Evolutionary conservation across 2,329 filamentous ascomycete genomes (phyloP).

Genomic region (Capronia coronata): DNA sequence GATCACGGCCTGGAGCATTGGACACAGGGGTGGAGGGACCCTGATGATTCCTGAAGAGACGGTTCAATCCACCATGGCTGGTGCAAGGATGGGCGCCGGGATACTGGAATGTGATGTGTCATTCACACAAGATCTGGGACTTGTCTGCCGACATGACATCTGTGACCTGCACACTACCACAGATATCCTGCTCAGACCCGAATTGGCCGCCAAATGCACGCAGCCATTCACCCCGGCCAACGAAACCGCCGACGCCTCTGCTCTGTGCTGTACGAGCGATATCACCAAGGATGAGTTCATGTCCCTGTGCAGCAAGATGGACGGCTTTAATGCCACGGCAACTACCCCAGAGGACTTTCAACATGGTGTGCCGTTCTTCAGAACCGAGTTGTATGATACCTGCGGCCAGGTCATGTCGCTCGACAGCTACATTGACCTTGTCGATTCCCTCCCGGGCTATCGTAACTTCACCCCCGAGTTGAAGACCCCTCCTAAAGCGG

Average conservation of each 20-base stretch:
- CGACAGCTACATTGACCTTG: constrained; percentile 56
- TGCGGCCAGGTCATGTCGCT: constrained; percentile 59
- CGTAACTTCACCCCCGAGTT: constrained; percentile 61
- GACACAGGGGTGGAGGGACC: constrained; percentile 50
- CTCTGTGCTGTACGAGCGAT: constrained; percentile 65
- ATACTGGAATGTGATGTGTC: constrained; percentile 62
- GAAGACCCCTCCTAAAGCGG: constrained; percentile 53
- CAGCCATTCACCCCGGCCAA: constrained; percentile 54
- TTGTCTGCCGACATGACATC: constrained; percentile 63
- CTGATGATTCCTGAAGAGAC: constrained; percentile 59
- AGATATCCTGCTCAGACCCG: constrained; percentile 57
- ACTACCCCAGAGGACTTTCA: constrained; percentile 54
- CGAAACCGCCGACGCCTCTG: constrained; percentile 48
- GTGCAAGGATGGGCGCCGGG: constrained; percentile 61
- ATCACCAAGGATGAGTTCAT: constrained; percentile 63
- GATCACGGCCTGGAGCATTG: constrained; percentile 53
- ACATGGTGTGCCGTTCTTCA: constrained; percentile 47
- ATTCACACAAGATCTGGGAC: constrained; percentile 58
- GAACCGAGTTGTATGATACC: constrained; percentile 26
- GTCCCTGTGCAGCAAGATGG: constrained; percentile 64
- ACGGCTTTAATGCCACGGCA: constrained; percentile 52
- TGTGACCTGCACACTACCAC: constrained; percentile 65
- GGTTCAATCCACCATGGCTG: constrained; percentile 53
- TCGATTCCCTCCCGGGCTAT: constrained; percentile 47
- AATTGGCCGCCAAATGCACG: constrained; percentile 59